Conservation (phyloP, 495 filamentous ascomycete species). For the Halenospora varia region DNA sequence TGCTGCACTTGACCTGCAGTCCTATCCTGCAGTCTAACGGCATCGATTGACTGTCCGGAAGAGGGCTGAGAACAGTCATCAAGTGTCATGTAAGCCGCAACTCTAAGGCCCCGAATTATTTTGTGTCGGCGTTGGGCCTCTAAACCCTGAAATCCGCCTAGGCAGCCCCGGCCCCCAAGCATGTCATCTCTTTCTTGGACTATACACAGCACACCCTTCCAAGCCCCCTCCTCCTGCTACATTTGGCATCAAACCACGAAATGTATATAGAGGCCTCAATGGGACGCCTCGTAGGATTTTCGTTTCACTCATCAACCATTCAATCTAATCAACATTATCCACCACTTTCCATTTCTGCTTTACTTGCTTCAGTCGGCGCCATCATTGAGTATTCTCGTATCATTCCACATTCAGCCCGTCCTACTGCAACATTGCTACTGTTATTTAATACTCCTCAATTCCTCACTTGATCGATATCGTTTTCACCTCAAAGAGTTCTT, state of each 20-base stretch:
- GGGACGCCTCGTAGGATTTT: background rate
- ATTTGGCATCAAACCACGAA: background rate
- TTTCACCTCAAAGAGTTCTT: background rate
- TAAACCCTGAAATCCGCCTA: background rate
- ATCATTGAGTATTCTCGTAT: background rate
- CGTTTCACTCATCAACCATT: background rate
- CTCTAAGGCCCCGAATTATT: too few relatives aligned
- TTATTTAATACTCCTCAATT: background rate
- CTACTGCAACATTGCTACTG: background rate
- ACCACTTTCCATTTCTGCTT: background rate
- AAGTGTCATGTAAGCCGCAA: too few relatives aligned
- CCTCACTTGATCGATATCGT: background rate
- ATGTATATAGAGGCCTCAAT: background rate
- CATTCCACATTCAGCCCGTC: background rate
- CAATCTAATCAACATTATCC: background rate
- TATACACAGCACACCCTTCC: background rate
- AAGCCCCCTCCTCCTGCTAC: background rate
- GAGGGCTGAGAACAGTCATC: too few relatives aligned
- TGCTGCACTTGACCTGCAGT: too few relatives aligned
- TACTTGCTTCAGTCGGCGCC: background rate
- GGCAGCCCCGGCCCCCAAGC: background rate
- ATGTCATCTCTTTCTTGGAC: background rate
- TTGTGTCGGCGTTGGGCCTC: too few relatives aligned
- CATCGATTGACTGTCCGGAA: too few relatives aligned
- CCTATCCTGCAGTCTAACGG: too few relatives aligned